A percentile compares a stretch with the other conserved stretches of the same genome.
Conservation (phyloP, 2,329 filamentous ascomycete genomes). For the Colletotrichum lentis region DNA sequence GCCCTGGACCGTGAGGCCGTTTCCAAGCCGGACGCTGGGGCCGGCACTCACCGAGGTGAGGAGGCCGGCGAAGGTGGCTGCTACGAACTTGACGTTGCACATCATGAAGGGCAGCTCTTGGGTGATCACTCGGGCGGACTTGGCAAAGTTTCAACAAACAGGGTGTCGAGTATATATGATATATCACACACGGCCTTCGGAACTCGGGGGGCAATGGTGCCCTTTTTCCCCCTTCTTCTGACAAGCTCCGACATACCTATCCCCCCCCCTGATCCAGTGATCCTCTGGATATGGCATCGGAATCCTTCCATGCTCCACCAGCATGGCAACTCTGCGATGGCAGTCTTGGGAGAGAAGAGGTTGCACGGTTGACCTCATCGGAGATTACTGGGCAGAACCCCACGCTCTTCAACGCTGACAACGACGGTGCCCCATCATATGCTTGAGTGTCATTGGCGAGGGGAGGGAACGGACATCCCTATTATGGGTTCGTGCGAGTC, state of each 20-base stretch:
- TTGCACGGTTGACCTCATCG: constrained; percentile 27
- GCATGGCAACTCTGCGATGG: constrained; percentile 16
- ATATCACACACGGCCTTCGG: constrained; percentile 3
- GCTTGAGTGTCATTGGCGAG: constrained; percentile 17
- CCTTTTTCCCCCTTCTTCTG: not conserved
- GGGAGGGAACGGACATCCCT: not conserved
- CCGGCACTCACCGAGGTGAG: constrained; percentile 28
- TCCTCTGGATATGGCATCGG: constrained; percentile 2
- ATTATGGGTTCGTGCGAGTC: constrained; percentile 24
- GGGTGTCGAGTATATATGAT: not conserved
- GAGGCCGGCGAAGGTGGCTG: constrained; percentile 26
- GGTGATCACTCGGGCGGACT: not conserved
- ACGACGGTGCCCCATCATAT: constrained; percentile 12
- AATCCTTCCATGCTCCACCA: constrained; percentile 18
- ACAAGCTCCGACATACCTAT: too few species aligned
- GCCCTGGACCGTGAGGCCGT: constrained; percentile 29
- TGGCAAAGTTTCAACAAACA: not conserved
- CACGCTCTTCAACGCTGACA: constrained; percentile 13
- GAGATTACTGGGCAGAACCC: constrained; percentile 29
- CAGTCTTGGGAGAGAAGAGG: constrained; percentile 1
- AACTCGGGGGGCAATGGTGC: constrained; percentile 16
- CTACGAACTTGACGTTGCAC: constrained; percentile 30
- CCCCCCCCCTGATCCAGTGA: not conserved
- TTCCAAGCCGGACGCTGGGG: constrained; percentile 27
- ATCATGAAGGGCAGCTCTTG: constrained; percentile 20